These are phyloP conservation scores for Erysiphe pulchra DNA, from an alignment of 2,329 filamentous ascomycete genomes.

Conservation along the genomic window DNA sequence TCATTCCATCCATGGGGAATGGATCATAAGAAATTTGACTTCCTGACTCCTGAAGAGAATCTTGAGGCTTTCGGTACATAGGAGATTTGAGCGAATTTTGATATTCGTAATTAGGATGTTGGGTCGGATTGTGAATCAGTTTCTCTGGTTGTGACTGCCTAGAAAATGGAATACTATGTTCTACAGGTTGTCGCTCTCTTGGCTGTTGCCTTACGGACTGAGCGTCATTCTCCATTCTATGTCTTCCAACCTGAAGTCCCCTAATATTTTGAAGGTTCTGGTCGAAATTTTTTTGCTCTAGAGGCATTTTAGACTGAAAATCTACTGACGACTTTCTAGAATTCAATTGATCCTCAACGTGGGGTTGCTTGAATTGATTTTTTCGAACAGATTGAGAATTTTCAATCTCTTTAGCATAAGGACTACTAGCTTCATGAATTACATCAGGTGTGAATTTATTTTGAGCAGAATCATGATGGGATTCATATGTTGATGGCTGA, in stretches of 20 bases:
- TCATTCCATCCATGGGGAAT: constrained; percentile 89
- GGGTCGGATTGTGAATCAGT: not conserved
- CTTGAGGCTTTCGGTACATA: constrained; percentile 18
- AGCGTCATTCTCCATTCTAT: not conserved
- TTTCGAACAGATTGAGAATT: constrained; percentile 23
- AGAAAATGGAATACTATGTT: constrained; percentile 2
- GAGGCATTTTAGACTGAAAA: constrained; percentile 12
- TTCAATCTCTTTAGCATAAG: constrained; percentile 21
- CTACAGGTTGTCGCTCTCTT: constrained; percentile 2
- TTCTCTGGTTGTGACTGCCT: not conserved
- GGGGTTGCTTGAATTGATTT: constrained; percentile 8
- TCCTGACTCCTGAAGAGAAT: constrained; percentile 30
- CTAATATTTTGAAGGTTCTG: constrained; percentile 1
- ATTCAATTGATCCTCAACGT: constrained; percentile 4
- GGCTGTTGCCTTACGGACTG: not conserved
- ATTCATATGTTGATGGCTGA: constrained; percentile 77
- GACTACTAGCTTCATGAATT: constrained; percentile 24
- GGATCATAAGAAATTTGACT: constrained; percentile 59
- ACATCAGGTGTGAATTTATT: constrained; percentile 45
- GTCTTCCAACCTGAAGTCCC: constrained; percentile 3
- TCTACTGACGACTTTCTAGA: not conserved
- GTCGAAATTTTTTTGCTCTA: not conserved
- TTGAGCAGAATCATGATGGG: constrained; percentile 70
- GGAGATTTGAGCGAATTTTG: not conserved
- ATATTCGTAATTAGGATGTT: not conserved